phyloP scores from a whole-genome alignment of 306 rosid species.

The Pueraria montana region DNA sequence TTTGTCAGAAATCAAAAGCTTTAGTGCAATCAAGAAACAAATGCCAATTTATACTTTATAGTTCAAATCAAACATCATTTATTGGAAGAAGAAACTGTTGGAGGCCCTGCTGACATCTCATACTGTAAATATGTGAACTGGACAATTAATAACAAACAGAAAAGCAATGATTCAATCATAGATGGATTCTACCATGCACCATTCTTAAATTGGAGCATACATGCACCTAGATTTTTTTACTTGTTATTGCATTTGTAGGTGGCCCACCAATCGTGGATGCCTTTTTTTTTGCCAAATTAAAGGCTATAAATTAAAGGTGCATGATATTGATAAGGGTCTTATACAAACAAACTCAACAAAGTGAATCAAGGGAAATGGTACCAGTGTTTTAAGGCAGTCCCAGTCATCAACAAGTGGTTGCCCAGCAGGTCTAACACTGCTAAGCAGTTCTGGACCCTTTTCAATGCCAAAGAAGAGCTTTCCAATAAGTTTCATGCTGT shows the following conservation, averaged over 20 bases:
- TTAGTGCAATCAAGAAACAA: constrained; percentile 3
- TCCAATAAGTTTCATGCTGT: constrained; percentile 78
- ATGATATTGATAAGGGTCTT: background rate
- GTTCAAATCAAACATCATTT: background rate
- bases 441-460: constrained; percentile 77
- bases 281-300: background rate
- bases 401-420: constrained; percentile 88
- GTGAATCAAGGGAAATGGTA: constrained; percentile 43
- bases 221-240: constrained; percentile 13
- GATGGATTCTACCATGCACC: background rate
- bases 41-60: background rate
- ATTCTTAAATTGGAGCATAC: background rate
- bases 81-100: constrained; percentile 15
- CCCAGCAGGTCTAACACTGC: constrained; percentile 70
- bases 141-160: constrained; percentile 19
- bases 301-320: background rate
- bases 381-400: constrained; percentile 87
- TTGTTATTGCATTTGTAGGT: background rate
- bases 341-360: constrained; percentile 34
- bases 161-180: constrained; percentile 27
- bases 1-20: constrained; percentile 39
- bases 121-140: constrained; percentile 25
- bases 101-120: constrained; percentile 6
- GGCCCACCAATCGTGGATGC: background rate
- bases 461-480: constrained; percentile 88